These are phyloP conservation scores for Galerina sulciceps DNA, from an alignment of 768 basidiomycete genomes.

Conservation along the genomic window DNA sequence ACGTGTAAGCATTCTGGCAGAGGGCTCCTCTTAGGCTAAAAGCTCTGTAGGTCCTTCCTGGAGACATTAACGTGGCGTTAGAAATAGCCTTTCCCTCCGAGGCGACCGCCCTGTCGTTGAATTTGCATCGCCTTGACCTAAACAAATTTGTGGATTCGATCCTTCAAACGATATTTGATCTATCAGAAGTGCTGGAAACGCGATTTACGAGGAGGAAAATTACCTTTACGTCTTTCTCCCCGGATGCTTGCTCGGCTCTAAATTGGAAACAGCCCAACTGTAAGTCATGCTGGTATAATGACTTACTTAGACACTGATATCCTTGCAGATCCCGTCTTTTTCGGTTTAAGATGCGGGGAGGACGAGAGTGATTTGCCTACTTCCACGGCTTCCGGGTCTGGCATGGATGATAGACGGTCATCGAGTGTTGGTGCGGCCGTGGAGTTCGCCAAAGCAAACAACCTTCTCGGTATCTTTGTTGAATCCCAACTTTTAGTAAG, in stretches of 20 bases:
- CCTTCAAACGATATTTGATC: conserved; percentile 80
- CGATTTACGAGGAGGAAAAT: conserved; percentile 71
- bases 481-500: conserved; percentile 86
- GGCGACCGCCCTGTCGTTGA: conserved; percentile 43
- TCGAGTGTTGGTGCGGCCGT: conserved; percentile 88
- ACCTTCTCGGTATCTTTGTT: conserved; percentile 89
- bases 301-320: not conserved
- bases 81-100: conserved; percentile 80
- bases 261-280: conserved; percentile 99
- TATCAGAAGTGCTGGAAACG: conserved; percentile 54
- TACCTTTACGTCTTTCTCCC: conserved; percentile 91
- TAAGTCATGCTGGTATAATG: conserved; percentile 39
- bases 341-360: conserved; percentile 86
- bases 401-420: conserved; percentile 49
- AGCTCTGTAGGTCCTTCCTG: conserved; percentile 54
- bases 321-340: conserved; percentile 88
- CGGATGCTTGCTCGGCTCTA: conserved; percentile 85
- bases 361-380: conserved; percentile 38
- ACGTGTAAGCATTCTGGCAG: conserved; percentile 51
- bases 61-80: conserved; percentile 74
- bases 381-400: conserved; percentile 32
- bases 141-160: conserved; percentile 87
- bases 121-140: conserved; percentile 60
- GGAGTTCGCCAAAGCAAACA: conserved; percentile 91
- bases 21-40: conserved; percentile 1